Conservation (phyloP, 139 green algal species). For the Volvox reticuliferus region DNA sequence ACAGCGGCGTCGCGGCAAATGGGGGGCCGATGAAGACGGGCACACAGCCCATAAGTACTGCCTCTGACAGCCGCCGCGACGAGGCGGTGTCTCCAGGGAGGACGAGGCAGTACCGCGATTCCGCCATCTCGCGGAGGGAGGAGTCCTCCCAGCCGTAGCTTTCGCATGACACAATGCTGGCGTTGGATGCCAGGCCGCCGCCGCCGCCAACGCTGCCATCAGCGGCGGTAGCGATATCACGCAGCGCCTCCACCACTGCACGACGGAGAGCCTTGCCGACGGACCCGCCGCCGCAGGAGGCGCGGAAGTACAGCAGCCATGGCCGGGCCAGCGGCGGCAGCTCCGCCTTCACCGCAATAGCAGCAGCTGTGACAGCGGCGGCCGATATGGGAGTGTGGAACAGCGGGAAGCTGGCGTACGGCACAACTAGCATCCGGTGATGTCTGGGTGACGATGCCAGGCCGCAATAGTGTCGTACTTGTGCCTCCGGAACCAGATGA, state of each 20-base stretch:
- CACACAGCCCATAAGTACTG: not conserved
- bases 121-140: not conserved
- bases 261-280: not conserved
- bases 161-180: not conserved
- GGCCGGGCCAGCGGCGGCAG: not conserved
- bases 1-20: not conserved
- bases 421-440: not conserved
- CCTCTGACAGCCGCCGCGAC: not conserved
- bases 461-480: not conserved
- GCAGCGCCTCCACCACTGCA: not conserved
- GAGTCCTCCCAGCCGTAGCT: not conserved
- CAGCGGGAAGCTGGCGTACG: conserved; percentile 3
- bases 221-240: not conserved
- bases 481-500: not conserved
- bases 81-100: not conserved
- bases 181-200: no score
- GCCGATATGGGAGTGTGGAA: not conserved
- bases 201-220: no score
- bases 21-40: conserved; percentile 9
- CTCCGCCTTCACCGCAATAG: not conserved
- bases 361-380: not conserved
- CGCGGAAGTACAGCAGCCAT: not conserved
- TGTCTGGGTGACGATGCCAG: not conserved
- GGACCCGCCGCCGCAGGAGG: not conserved
- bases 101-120: not conserved